phyloP scores from a whole-genome alignment of 2,329 filamentous ascomycete genomes.

The Ceratocystis albifundus region DNA sequence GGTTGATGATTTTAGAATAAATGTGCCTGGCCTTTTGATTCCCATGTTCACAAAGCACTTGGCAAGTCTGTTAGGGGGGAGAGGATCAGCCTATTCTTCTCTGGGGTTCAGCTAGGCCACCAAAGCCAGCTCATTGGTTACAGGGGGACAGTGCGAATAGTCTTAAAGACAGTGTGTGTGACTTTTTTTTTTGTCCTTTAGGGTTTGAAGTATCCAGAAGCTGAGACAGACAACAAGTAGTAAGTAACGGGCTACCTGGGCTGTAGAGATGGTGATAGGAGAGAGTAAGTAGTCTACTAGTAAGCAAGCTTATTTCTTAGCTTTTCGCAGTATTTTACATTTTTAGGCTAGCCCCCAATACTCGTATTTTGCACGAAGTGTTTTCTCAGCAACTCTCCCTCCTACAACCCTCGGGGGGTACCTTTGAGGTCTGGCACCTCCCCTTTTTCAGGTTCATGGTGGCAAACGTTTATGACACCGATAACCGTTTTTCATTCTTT shows the following conservation, averaged over 20 bases:
- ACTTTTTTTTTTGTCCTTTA: constrained; percentile 17
- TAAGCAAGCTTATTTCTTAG: neutral
- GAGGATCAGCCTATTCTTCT: neutral
- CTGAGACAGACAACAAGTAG: neutral
- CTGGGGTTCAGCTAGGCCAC: neutral
- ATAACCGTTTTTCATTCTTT: too few species aligned
- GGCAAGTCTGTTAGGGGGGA: constrained; percentile 8
- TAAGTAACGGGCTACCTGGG: neutral
- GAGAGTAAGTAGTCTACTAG: neutral
- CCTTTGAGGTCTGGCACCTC: too few species aligned
- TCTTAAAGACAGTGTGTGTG: neutral
- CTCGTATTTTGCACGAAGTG: neutral
- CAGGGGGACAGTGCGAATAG: constrained; percentile 15
- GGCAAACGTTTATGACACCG: too few species aligned
- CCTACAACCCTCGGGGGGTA: too few species aligned
- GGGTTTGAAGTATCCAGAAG: constrained; percentile 11
- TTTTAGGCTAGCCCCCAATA: neutral
- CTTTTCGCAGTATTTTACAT: neutral
- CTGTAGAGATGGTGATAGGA: neutral
- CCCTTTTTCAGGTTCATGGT: too few species aligned
- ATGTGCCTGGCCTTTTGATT: constrained; percentile 12
- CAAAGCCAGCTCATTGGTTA: constrained; percentile 11
- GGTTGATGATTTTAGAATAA: constrained; percentile 18
- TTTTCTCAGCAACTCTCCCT: too few species aligned
- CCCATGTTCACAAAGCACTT: neutral